Conservation (phyloP, 345 rosid genomes). For the Eucalyptus sp. region DNA sequence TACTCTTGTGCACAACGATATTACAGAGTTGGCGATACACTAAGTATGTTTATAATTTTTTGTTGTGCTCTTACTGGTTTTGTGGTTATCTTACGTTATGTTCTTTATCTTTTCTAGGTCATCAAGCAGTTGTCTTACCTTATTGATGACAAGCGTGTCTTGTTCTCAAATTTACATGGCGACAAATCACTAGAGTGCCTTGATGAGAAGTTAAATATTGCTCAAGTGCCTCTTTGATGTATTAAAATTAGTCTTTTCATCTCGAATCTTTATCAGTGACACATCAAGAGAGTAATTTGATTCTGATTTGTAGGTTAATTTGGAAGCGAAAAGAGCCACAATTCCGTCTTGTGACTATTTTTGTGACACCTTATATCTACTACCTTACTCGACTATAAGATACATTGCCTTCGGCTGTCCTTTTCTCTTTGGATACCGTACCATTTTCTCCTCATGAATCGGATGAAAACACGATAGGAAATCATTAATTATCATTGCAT, state of each 20-base stretch:
- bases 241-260: not conserved
- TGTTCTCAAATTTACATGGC: slow-evolving; percentile 34
- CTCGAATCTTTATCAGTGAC: not conserved
- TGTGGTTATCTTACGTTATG: not conserved
- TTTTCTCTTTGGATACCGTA: not conserved
- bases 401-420: slow-evolving; percentile 17
- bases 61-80: not conserved
- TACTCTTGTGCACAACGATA: slow-evolving; percentile 64
- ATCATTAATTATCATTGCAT: not conserved
- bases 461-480: not conserved
- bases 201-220: slow-evolving; percentile 27
- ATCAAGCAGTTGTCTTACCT: slow-evolving; percentile 10
- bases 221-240: slow-evolving; percentile 31
- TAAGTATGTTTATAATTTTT: slow-evolving; percentile 5
- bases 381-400: slow-evolving; percentile 40
- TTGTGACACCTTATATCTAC: slow-evolving; percentile 35
- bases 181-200: slow-evolving; percentile 41
- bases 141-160: slow-evolving; percentile 31
- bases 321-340: slow-evolving; percentile 3
- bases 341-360: slow-evolving; percentile 22
- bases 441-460: not conserved
- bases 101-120: slow-evolving; percentile 14
- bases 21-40: slow-evolving; percentile 53
- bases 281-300: not conserved
- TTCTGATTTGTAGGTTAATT: slow-evolving; percentile 23